These are phyloP conservation scores for Brettanomyces naardenensis DNA, from an alignment of 805 yeast genomes.

Conservation along the genomic window DNA sequence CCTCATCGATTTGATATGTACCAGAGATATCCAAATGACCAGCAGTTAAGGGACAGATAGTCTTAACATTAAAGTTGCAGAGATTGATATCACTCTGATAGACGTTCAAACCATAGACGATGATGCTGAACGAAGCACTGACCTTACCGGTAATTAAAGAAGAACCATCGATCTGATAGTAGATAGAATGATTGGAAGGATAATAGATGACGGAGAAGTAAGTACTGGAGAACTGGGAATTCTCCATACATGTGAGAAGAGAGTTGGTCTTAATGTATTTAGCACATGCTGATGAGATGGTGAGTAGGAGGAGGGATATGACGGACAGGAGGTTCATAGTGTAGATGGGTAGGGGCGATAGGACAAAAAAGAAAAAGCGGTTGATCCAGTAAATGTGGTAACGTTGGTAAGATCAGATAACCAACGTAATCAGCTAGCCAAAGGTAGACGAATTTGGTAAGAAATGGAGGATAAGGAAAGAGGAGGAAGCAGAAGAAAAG, in stretches of 20 bases:
- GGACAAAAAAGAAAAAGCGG: too few relatives aligned
- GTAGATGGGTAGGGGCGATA: neutral
- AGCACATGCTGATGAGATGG: constrained; percentile 1
- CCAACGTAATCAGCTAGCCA: too few relatives aligned
- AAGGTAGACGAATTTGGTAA: too few relatives aligned
- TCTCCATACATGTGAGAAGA: constrained; percentile 83
- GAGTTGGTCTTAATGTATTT: constrained; percentile 39
- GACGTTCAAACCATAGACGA: constrained; percentile 74
- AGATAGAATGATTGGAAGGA: constrained; percentile 57
- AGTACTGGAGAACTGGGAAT: constrained; percentile 81
- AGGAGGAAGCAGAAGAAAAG: too few relatives aligned
- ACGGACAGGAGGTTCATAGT: neutral
- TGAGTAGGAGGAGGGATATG: neutral
- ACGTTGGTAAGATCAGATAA: too few relatives aligned
- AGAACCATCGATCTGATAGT: constrained; percentile 65
- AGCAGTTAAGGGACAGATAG: constrained; percentile 77
- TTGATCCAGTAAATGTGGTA: too few relatives aligned
- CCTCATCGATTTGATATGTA: constrained; percentile 33
- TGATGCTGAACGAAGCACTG: constrained; percentile 53
- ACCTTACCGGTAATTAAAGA: constrained; percentile 73
- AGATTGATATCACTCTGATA: constrained; percentile 48
- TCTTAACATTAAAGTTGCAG: constrained; percentile 47
- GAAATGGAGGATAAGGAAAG: too few relatives aligned
- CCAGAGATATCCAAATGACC: constrained; percentile 71
- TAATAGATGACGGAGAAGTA: constrained; percentile 68